Percentiles rank a stretch among this genome's conserved stretches.
Conservation (phyloP, 805 yeast species). For the Phaffomyces opuntiae region DNA sequence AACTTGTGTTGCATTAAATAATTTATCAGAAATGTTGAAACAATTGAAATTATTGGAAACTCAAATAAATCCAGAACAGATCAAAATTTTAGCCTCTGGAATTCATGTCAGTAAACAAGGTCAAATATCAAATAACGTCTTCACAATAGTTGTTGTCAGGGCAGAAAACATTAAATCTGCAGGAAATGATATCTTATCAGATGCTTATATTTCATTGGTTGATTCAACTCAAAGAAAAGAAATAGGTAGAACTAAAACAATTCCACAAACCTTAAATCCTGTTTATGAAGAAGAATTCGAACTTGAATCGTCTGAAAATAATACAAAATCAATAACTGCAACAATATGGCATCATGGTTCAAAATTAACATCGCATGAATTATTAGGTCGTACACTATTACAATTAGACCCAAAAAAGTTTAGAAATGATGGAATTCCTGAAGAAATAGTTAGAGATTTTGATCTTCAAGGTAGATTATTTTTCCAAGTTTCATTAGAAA, state of each 20-base stretch:
- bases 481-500: conserved; percentile 67
- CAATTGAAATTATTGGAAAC: conserved; percentile 48
- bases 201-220: conserved; percentile 55
- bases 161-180: conserved; percentile 55
- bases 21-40: conserved; percentile 45
- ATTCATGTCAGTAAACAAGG: conserved; percentile 23
- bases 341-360: conserved; percentile 66
- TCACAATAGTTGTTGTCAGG: conserved; percentile 52
- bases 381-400: conserved; percentile 59
- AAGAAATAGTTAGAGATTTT: conserved; percentile 45
- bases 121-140: conserved; percentile 40
- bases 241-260: conserved; percentile 63
- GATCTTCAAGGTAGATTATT: conserved; percentile 64
- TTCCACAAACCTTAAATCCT: conserved; percentile 58
- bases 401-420: conserved; percentile 56
- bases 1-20: conserved; percentile 73
- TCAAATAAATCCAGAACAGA: conserved; percentile 48
- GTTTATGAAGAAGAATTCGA: conserved; percentile 89
- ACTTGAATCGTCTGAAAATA: conserved; percentile 30
- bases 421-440: conserved; percentile 62
- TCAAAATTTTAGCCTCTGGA: conserved; percentile 30
- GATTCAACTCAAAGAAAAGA: conserved; percentile 48
- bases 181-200: conserved; percentile 39
- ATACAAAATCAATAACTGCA: conserved; percentile 42
- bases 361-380: conserved; percentile 42